Evolutionary conservation across 2,329 filamentous ascomycete species (phyloP), one percentile per base, ranked within the genome.

Genomic region (Colletotrichum theobromicola): DNA sequence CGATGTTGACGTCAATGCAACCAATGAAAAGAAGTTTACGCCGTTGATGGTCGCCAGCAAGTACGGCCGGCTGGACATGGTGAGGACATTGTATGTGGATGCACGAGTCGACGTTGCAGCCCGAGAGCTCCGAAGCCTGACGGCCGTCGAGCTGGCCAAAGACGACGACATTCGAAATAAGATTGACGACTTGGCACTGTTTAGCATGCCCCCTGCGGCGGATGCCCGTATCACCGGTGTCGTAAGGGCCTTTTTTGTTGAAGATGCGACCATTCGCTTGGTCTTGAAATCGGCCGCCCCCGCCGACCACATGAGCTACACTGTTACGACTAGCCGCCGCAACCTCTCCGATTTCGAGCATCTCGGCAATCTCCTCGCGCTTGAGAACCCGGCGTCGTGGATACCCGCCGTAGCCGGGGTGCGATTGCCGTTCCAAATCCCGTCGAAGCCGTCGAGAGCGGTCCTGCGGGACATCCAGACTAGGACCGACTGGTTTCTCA

Each of bases 11-110:
- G 94, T 96, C 70, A 99, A 99, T 84, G 96, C 96, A 10, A 94
- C 93, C 10, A 99, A 99, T 80, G 96, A 98, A 79, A 98, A 95
- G 85, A 93, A 92, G 62, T 98, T 99, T 81, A 99, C 97, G 0
- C 93, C 97, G 2, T 88, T 99, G 71, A 99, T 99, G 97, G 94
- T 99, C 76, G 96, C 96, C 9, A 98, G 96, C 89, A 99, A 99
- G 83, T 99, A 98, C 81, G 97, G 97, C 37, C 92, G 97, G 76
- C 94, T 98, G 68, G 97, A 98, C 79, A 95, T 98, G 88, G 96
- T 99, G 21, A 90, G 96, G 73, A 93, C 93, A 12, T 88, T 99
- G 7, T 98, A 98, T 82, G 90, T 93, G 55, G 97, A 99, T 81
- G 91, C 95, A 28, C 89, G 97, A 78, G 95, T 98, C 6, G 97